Percentiles rank a stretch among this genome's conserved stretches.
Conservation (phyloP, 768 basidiomycete genomes). For the Pleurotus tuoliensis region DNA sequence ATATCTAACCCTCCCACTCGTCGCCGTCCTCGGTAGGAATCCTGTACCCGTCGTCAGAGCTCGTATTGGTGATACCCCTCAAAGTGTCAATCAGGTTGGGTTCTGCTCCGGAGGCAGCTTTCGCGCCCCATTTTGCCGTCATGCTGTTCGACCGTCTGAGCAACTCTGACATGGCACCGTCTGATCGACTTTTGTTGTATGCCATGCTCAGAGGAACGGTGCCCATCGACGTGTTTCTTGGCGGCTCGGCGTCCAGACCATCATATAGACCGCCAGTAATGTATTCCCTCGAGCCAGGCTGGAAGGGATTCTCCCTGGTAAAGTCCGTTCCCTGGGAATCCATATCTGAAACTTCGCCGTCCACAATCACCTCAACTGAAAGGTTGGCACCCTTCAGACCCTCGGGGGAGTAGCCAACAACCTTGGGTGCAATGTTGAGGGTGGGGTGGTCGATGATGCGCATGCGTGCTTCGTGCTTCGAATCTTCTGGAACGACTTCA, state of each 20-base stretch:
- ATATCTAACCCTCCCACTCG: neutral
- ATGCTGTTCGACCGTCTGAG: slow-evolving; percentile 2
- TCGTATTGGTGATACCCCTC: neutral
- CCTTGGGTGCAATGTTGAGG: slow-evolving; percentile 36
- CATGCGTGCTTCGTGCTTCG: slow-evolving; percentile 24
- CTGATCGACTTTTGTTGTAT: neutral
- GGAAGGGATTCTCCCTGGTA: slow-evolving; percentile 37
- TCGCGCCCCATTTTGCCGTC: neutral
- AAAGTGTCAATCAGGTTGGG: neutral
- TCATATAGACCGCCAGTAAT: slow-evolving; percentile 10
- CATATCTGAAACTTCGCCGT: slow-evolving; percentile 13
- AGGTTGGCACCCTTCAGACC: slow-evolving; percentile 35
- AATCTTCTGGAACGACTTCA: neutral
- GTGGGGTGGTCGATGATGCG: slow-evolving; percentile 19
- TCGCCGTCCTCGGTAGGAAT: slow-evolving; percentile 2
- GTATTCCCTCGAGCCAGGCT: slow-evolving; percentile 49
- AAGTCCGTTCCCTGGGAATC: slow-evolving; percentile 18
- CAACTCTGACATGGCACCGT: neutral
- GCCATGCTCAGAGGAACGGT: neutral
- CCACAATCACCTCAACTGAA: slow-evolving; percentile 23
- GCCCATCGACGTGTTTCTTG: neutral
- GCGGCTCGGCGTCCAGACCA: neutral
- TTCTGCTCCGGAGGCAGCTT: neutral
- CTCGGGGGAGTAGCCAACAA: slow-evolving; percentile 38
- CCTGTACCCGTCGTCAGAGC: neutral